phyloP scores from a whole-genome alignment of 169 alveolate genomes.

The Neospora caninum region DNA sequence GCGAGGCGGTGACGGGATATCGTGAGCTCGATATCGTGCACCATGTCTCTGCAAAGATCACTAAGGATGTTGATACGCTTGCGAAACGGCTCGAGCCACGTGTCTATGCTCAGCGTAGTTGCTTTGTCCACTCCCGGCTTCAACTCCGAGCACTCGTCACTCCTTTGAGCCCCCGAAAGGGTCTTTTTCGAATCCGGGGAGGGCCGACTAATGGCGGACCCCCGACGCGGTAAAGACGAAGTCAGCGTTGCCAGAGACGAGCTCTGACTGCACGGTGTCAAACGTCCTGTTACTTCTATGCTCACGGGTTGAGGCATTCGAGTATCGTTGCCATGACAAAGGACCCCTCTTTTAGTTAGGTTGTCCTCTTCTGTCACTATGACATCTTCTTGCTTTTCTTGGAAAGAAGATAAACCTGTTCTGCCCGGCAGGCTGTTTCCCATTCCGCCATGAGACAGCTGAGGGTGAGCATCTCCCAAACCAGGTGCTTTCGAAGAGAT shows the following conservation, averaged over 20 bases:
- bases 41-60: constrained; percentile 22
- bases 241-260: too few species aligned
- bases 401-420: too few species aligned
- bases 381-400: too few species aligned
- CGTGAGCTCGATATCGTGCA: background rate
- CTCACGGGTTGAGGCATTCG: background rate
- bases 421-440: too few species aligned
- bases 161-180: background rate
- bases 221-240: background rate
- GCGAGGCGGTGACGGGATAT: background rate
- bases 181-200: background rate
- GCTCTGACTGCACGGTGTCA: background rate
- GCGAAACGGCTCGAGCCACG: constrained; percentile 31
- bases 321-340: background rate
- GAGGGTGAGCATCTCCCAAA: too few species aligned
- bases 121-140: background rate
- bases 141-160: background rate
- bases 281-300: background rate
- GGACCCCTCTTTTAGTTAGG: background rate
- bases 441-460: too few species aligned
- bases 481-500: too few species aligned
- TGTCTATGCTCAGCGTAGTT: background rate
- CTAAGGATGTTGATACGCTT: constrained; percentile 1
- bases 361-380: too few species aligned
- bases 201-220: background rate